Base-by-base conservation (phyloP, 179 eudicot species). In the Carnegiea gigantea region DNA sequence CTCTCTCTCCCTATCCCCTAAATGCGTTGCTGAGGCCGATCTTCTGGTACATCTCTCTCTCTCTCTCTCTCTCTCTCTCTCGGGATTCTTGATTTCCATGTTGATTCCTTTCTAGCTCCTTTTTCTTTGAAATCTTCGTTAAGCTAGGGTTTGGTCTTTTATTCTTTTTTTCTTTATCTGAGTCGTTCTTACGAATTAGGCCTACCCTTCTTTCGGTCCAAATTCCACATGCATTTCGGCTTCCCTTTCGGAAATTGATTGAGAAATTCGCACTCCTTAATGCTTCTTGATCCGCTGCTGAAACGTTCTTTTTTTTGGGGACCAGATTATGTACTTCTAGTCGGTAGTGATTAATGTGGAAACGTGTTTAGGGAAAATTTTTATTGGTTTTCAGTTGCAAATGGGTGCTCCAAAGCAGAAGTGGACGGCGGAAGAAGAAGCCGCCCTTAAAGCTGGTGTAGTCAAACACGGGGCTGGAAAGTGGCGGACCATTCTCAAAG, bases 391-490 rank as follows among this genome's bases (percentile, higher is more conserved):
- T 57, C 59, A 88, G 90, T 84, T 53, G 78, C 44, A 75, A 79
- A 94, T 94, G 98, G 98, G 98, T 79, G 98, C 95, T 72, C 98
- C 98, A 60, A 94, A 94, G 90, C 97, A 94, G 86, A 94, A 94
- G 86, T 94, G 98, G 98, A 94, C 98, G 43, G 83, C 91, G 51
- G 98, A 94, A 85, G 98, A 94, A 88, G 98, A 94, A 91, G 92
- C 92, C 76, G 98, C 98, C 71, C 89, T 94, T 20, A 93, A 88
- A 92, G 95, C 97, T 81, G 98, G 98, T 82, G 93, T 94, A 17
- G 79, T 83, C 77, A 94, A 91, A 87, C 97, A 94, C 48, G 98
- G 98, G 53, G 89, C 95, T 13, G 98, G 98, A 49, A 94, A 94
- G 83, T 94, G 98, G 98, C 98, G 93, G 59, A 94, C 97, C 43